Evolutionary conservation across 768 basidiomycete species (phyloP), one percentile per base, ranked within the genome.

Genomic region (Boletus fagicola): DNA sequence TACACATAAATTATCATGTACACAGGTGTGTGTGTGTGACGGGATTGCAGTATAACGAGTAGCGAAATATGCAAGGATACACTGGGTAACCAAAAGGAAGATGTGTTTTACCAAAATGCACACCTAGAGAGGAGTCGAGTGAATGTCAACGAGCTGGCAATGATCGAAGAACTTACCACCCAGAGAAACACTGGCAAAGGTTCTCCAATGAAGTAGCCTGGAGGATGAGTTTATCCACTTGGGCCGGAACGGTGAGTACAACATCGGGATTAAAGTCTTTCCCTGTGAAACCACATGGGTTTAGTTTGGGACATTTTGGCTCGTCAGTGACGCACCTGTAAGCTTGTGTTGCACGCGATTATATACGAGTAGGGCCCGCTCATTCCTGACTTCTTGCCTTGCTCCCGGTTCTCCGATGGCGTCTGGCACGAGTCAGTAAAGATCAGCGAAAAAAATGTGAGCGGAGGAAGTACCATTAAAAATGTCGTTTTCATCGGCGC

Each of bases 201-300:
- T 98, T 97, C 72, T 98, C 95, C 44, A 98, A 72, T 15, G 92
- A 88, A 5, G 91, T 97, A 5, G 97, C 93, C 71, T 98, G 93
- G 60, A 87, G 81, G 60, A 99, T 98, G 52, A 99, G 78, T 70
- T 90, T 88, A 67, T 94, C 92, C 13, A 99, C 97, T 72, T 99
- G 97, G 11, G 78, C 82, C 26, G 79, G 75, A n/a, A 98, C 90
- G 10, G 80, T 75, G 47, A 98, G 78, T 1, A 79, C 77, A 47
- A 84, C 75, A 5, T 92, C 86, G 0, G 93, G 90, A 67, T 96
- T 91, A 78, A 98, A 98, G 69, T 99, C 97, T 54, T 86, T 87
- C 24, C 96, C 95, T 92, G 62, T 53, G 54, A 10, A 39, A 28
- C 38, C 44, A 42, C 54, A 26, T 55, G 26, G 46, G 28, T 43